Evolutionary conservation across 2,329 filamentous ascomycete species (phyloP), one percentile per base, ranked within the genome.

Genomic region (Aspergillus ustus): DNA sequence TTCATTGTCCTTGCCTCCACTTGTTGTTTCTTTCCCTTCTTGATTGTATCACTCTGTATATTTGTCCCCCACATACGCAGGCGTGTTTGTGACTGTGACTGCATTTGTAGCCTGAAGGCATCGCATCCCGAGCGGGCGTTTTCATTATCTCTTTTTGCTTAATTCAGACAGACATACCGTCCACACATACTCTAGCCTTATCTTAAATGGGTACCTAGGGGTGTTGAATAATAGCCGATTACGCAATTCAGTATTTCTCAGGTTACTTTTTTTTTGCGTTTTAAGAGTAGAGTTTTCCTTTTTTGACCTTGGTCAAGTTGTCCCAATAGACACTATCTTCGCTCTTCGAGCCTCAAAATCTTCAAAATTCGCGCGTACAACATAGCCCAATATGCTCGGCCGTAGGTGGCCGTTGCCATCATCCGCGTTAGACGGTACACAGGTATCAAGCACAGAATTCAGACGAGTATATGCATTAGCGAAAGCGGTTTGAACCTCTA

Each of bases 401-500:
- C 46, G 3, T 9, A 45, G 11, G 11, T 48, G 34, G 6, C 9
- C 34, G 25, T 45, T 45, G 7, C 45, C 9, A 46, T n/a, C 15
- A 25, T 15, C 20, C 19, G 25, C 19, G n/a, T 31, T 4, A 43
- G 20, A 31, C 17, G 52, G 46, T 45, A 73, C 63, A 75, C 73
- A 77, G 8, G 37, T 46, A 20, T 68, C 55, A 20, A 75, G 65
- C 3, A 66, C 63, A 4, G 37, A 46, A 40, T 62, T 61, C 28
- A 80, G 63, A 37, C 65, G 62, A 22, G 68, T 57, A 64, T 75
- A 57, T 22, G 74, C 70, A 44, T 59, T 51, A 5, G 67, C 65
- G 49, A 85, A 79, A 0, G 79, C 82, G 13, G 59, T 62, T 62
- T 83, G 78, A 17, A 88, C 67, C 60, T 87, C 81, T 61, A 79